phyloP scores from a whole-genome alignment of 352 stramenopile species.

The Globisporangium ultimum region DNA sequence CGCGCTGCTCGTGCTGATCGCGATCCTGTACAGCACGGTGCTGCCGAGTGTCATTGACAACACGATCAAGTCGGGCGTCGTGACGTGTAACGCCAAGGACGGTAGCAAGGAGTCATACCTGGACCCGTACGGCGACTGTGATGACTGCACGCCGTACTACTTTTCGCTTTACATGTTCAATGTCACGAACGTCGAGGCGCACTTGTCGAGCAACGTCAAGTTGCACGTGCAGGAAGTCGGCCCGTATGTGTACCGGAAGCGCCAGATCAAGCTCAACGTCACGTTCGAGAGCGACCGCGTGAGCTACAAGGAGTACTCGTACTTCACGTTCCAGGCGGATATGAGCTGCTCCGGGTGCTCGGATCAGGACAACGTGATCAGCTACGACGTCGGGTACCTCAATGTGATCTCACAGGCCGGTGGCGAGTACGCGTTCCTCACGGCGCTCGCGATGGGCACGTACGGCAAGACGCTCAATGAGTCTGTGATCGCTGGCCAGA shows the following conservation, averaged over 20 bases:
- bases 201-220: constrained; percentile 44
- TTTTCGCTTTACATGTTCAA: constrained; percentile 66
- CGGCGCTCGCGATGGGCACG: constrained; percentile 35
- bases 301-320: constrained; percentile 78
- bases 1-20: constrained; percentile 30
- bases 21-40: constrained; percentile 50
- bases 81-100: constrained; percentile 36
- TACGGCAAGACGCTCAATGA: constrained; percentile 29
- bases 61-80: constrained; percentile 32
- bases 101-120: constrained; percentile 39
- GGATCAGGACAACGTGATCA: constrained; percentile 52
- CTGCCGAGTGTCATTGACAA: constrained; percentile 50
- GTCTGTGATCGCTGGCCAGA: constrained; percentile 18
- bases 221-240: constrained; percentile 64
- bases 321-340: constrained; percentile 50
- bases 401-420: constrained; percentile 60
- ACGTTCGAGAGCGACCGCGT: constrained; percentile 47
- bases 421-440: constrained; percentile 56
- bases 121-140: constrained; percentile 68
- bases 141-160: constrained; percentile 78
- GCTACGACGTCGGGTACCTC: constrained; percentile 64
- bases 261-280: constrained; percentile 61
- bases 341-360: constrained; percentile 55
- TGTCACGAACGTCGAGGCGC: constrained; percentile 68
- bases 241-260: constrained; percentile 67